Percentiles rank a stretch among this genome's conserved stretches.
These are phyloP conservation scores for Neopestalotiopsis sp. DNA, from an alignment of 2,329 filamentous ascomycete species.

Conservation along the genomic window DNA sequence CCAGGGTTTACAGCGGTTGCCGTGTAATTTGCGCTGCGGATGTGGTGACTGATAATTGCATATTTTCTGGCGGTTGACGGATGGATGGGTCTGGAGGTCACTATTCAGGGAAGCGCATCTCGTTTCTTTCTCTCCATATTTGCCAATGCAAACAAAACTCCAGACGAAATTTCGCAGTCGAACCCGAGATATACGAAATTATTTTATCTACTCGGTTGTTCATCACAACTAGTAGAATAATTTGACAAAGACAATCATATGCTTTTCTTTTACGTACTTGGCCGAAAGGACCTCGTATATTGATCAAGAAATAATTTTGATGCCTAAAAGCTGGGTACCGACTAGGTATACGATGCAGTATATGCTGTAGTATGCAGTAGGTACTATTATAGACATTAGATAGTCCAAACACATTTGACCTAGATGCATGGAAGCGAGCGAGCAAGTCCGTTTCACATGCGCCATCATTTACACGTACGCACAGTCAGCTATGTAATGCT, in stretches of 20 bases:
- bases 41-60: slow-evolving; percentile 6
- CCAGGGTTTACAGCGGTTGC: slow-evolving; percentile 14
- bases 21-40: slow-evolving; percentile 4
- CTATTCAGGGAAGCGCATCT: background rate
- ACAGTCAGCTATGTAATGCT: background rate
- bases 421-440: background rate
- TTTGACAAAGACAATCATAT: background rate
- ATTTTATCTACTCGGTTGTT: background rate
- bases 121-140: background rate
- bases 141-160: background rate
- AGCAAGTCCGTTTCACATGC: background rate
- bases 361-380: background rate
- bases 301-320: background rate
- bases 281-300: background rate
- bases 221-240: no score
- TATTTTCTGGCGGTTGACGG: background rate
- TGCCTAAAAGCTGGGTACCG: background rate
- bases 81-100: background rate
- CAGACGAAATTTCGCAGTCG: background rate
- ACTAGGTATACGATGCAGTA: background rate
- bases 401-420: no score
- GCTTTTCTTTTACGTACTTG: background rate
- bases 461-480: background rate
- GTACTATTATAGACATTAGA: background rate
- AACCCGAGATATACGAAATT: slow-evolving; percentile 1